These are phyloP conservation scores for Nakataea oryzae DNA, from an alignment of 2,329 filamentous ascomycete genomes.

Conservation along the genomic window DNA sequence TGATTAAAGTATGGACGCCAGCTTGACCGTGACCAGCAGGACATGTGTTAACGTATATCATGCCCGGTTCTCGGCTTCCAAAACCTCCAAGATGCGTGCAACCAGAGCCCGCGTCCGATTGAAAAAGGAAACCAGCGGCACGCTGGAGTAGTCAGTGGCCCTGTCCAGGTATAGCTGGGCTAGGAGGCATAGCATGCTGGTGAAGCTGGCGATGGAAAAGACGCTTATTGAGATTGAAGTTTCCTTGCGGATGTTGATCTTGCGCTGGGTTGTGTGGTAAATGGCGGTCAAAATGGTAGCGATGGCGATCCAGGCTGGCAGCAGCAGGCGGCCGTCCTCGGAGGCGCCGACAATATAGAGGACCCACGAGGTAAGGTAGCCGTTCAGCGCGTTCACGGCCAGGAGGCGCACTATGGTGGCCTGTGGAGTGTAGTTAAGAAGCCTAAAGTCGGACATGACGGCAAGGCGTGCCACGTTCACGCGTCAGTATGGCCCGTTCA, in stretches of 20 bases:
- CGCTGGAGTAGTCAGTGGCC: constrained; percentile 44
- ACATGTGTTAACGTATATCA: too few relatives aligned
- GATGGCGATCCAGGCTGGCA: constrained; percentile 71
- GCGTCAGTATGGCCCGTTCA: not conserved
- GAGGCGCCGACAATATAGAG: constrained; percentile 61
- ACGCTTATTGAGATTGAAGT: constrained; percentile 68
- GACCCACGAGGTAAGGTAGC: constrained; percentile 63
- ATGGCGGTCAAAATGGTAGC: constrained; percentile 63
- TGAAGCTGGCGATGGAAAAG: constrained; percentile 66
- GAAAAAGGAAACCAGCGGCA: constrained; percentile 42
- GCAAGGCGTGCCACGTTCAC: not conserved
- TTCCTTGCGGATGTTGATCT: constrained; percentile 70
- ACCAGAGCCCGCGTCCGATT: not conserved
- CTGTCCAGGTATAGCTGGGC: constrained; percentile 55
- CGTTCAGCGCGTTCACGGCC: constrained; percentile 63
- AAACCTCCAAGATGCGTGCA: not conserved
- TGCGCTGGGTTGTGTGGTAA: constrained; percentile 69
- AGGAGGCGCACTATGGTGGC: constrained; percentile 72
- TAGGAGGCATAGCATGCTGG: constrained; percentile 62
- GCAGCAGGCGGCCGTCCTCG: constrained; percentile 57
- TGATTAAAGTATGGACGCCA: not conserved
- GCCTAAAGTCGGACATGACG: constrained; percentile 36
- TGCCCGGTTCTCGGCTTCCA: not conserved
- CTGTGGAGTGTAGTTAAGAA: constrained; percentile 73
- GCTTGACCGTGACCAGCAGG: not conserved